phyloP scores from a whole-genome alignment of 345 rosid species.

The Abelmoschus esculentus region DNA sequence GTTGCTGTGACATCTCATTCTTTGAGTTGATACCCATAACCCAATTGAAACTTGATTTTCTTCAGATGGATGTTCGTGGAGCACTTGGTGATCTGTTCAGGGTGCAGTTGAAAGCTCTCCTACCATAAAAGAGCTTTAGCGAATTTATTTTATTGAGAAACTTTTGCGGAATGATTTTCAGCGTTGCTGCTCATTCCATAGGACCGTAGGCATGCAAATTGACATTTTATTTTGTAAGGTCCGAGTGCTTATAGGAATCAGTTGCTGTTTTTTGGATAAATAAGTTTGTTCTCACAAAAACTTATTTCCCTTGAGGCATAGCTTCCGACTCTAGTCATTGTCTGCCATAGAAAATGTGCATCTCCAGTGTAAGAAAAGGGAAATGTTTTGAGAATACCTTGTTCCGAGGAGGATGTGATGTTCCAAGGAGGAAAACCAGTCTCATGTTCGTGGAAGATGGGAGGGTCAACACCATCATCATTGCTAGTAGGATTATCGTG shows the following conservation, averaged over 20 bases:
- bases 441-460: slow-evolving; percentile 90
- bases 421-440: slow-evolving; percentile 45
- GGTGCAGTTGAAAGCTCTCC: slow-evolving; percentile 69
- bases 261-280: no score
- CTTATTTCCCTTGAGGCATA: no score
- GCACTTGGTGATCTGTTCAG: slow-evolving; percentile 81
- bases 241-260: neutral
- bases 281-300: no score
- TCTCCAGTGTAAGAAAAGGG: slow-evolving; percentile 21
- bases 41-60: slow-evolving; percentile 1
- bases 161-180: slow-evolving; percentile 19
- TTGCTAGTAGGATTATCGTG: slow-evolving; percentile 58
- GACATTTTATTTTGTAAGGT: neutral
- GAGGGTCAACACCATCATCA: slow-evolving; percentile 55
- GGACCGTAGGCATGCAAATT: neutral
- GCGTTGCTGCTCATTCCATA: slow-evolving; percentile 14
- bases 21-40: neutral
- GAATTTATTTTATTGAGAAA: neutral
- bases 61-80: slow-evolving; percentile 90
- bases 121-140: slow-evolving; percentile 30
- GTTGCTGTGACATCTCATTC: neutral
- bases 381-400: slow-evolving; percentile 16
- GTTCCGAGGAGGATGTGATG: slow-evolving; percentile 56
- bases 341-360: slow-evolving; percentile 5
- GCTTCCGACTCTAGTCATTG: neutral